Evolutionary conservation across 169 alveolate species (phyloP).

Genomic region (Cyclospora cayetanensis): DNA sequence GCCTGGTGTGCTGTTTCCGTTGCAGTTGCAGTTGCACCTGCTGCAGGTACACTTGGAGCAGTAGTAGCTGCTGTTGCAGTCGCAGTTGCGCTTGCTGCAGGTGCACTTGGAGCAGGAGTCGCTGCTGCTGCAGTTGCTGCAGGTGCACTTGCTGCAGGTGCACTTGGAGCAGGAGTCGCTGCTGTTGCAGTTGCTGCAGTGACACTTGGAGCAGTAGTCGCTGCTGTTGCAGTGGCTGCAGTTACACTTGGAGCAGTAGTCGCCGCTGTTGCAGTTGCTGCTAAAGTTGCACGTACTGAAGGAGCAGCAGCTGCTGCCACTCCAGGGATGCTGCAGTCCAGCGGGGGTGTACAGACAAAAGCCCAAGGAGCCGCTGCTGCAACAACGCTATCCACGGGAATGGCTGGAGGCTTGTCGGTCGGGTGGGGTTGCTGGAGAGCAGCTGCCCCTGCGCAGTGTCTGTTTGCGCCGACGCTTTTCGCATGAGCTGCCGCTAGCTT

Average conservation of each 20-base stretch:
- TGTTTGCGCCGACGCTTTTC: too few species aligned
- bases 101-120: background rate
- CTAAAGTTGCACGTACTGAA: background rate
- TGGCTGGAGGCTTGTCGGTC: too few species aligned
- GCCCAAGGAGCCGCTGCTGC: too few species aligned
- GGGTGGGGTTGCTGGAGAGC: too few species aligned
- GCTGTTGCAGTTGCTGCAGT: background rate
- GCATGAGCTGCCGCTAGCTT: background rate
- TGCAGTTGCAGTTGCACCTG: background rate
- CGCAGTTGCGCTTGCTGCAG: background rate
- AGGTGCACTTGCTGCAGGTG: background rate
- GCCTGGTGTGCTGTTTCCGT: background rate
- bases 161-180: background rate
- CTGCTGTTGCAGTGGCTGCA: background rate
- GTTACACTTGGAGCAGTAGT: background rate
- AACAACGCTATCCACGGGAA: too few species aligned
- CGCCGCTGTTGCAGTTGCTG: background rate
- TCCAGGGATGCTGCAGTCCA: background rate
- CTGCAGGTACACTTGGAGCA: background rate
- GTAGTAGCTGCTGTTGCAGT: background rate
- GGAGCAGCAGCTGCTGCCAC: constrained; percentile 1
- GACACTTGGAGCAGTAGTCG: background rate
- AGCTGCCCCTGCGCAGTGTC: too few species aligned
- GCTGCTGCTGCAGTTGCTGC: background rate
- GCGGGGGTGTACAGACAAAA: too few species aligned